Evolutionary conservation across 2,329 filamentous ascomycete genomes (phyloP), one percentile per base, ranked within the genome.

Genomic region (Orbilia quercus): DNA sequence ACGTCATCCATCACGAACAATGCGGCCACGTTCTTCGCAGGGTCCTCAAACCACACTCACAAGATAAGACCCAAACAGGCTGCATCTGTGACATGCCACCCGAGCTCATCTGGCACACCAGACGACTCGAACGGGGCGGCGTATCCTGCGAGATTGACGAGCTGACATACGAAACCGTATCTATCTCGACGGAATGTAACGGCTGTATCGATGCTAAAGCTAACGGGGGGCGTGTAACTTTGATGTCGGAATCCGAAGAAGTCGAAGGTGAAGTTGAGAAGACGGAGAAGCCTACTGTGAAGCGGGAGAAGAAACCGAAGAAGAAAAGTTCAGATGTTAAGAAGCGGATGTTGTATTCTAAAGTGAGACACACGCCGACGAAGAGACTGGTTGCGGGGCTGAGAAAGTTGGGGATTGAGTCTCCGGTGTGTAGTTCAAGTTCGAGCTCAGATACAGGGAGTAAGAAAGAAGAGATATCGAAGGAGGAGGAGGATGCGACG

Each of bases 31-130:
- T 62, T 16, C 54, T 73, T 12, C 69, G 69, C 2, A 59, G 69
- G n/a, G 40, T 73, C 12, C 40, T 62, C 22, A 42, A 38, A 40
- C 28, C 31, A 7, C 51, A 47, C 12, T 54, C 69, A 1, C 54
- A 55, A 4, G 69, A 73, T 23, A 7, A n/a, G 9, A 60, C 60
- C 3, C 28, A 57, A 44, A 73, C 60, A 1, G 69, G 69, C 2
- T 73, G 69, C 42, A 73, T 73, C 45, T 73, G 69, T 23, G 40
- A 54, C 28, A 34, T 57, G 28, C 60, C 69, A 12, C 69, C 69
- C 2, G 54, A 73, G 36, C 44, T 31, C 40, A 62, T 66, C n/a
- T 64, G 62, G 47, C 48, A 48, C 18, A 64, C 69, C 1, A 47
- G 45, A 16, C 38, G 69, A 25, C 34, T 73, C 22, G 54, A 66